Percentiles rank a stretch among this genome's conserved stretches.
These are phyloP conservation scores for Aspergillus egyptiacus DNA, from an alignment of 495 filamentous ascomycete species.

Conservation along the genomic window DNA sequence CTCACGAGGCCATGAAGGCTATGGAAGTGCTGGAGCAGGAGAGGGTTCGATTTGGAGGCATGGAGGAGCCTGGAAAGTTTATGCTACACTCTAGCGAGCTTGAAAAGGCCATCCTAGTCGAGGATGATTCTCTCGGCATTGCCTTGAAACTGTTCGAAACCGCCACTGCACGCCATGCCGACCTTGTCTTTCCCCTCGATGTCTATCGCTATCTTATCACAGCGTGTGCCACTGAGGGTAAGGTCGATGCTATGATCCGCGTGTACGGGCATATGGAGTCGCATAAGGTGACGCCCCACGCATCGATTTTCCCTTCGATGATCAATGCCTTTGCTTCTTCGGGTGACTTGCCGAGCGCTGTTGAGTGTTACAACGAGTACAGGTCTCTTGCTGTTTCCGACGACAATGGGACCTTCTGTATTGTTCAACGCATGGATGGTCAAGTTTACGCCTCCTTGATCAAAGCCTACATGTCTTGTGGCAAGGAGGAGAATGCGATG, in stretches of 20 bases:
- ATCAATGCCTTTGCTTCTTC: slow-evolving; percentile 80
- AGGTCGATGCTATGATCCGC: slow-evolving; percentile 78
- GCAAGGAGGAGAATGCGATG: slow-evolving; percentile 67
- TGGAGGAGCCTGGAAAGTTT: slow-evolving; percentile 82
- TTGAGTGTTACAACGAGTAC: slow-evolving; percentile 95
- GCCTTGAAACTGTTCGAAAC: slow-evolving; percentile 80
- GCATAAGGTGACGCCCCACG: slow-evolving; percentile 61
- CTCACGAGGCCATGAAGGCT: slow-evolving; percentile 63
- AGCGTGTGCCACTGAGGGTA: slow-evolving; percentile 74
- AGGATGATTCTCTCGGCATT: slow-evolving; percentile 78
- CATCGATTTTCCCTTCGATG: slow-evolving; percentile 82
- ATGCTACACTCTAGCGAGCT: slow-evolving; percentile 81
- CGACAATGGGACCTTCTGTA: slow-evolving; percentile 65
- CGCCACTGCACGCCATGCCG: slow-evolving; percentile 49
- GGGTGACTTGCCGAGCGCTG: slow-evolving; percentile 78
- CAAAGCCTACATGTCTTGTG: slow-evolving; percentile 75
- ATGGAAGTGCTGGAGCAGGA: slow-evolving; percentile 70
- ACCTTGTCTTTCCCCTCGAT: slow-evolving; percentile 58
- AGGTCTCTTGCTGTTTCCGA: slow-evolving; percentile 73
- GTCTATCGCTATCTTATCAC: slow-evolving; percentile 76
- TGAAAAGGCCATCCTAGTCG: slow-evolving; percentile 72
- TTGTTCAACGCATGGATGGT: slow-evolving; percentile 69
- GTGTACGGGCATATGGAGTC: slow-evolving; percentile 87
- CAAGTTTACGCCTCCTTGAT: slow-evolving; percentile 84
- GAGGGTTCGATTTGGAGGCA: slow-evolving; percentile 70